Evolutionary conservation across 371 early-diverging fungal species (phyloP).

Genomic region (Mortierella sp.): DNA sequence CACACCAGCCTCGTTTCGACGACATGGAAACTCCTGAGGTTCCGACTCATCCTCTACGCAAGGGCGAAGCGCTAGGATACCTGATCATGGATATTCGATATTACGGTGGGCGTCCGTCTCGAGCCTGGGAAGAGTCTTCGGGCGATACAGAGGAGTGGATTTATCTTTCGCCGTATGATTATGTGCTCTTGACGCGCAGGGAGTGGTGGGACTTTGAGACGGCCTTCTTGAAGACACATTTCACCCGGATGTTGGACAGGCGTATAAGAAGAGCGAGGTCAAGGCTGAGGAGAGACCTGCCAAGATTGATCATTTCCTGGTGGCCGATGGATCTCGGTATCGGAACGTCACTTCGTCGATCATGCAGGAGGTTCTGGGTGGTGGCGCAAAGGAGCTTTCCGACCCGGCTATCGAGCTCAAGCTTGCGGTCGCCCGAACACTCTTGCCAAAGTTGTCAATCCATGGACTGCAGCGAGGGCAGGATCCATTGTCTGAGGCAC

Average conservation of each 20-base stretch:
- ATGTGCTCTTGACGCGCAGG: neutral
- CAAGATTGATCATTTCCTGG: neutral
- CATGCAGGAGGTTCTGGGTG: neutral
- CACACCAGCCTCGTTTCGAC: neutral
- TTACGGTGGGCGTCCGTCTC: neutral
- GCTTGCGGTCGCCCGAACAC: neutral
- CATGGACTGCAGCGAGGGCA: neutral
- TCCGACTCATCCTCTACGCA: neutral
- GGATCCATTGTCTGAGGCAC: neutral
- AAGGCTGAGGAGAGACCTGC: neutral
- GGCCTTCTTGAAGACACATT: neutral
- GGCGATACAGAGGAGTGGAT: neutral
- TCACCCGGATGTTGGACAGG: neutral
- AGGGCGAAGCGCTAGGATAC: neutral
- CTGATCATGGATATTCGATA: rapidly evolving
- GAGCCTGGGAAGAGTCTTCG: no score
- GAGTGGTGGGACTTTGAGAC: slow-evolving; percentile 1
- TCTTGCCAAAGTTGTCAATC: neutral
- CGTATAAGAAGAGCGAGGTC: neutral
- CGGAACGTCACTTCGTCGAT: neutral
- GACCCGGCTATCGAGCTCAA: neutral
- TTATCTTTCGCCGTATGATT: neutral
- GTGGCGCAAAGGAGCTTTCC: neutral
- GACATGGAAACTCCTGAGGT: neutral
- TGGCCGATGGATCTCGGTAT: neutral